Evolutionary conservation across 805 yeast species (phyloP).

Genomic region (Isabelozyma heimii): DNA sequence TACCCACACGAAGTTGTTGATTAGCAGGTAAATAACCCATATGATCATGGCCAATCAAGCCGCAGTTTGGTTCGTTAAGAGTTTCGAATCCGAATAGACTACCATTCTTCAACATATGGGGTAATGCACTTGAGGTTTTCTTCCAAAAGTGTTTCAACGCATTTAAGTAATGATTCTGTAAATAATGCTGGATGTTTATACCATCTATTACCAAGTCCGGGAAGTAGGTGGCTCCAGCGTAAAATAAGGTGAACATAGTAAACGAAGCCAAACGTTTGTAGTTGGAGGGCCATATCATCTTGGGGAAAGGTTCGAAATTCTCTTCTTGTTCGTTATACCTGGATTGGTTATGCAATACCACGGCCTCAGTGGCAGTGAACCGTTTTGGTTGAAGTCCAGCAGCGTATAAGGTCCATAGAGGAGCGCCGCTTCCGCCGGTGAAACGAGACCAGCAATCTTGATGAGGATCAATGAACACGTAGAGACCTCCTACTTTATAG

Average conservation of each 20-base stretch:
- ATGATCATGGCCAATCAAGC: conserved; percentile 64
- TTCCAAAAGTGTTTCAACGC: conserved; percentile 46
- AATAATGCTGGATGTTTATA: conserved; percentile 70
- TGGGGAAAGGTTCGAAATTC: conserved; percentile 53
- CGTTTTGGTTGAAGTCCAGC: conserved; percentile 81
- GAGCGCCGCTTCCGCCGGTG: conserved; percentile 92
- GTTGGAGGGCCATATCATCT: conserved; percentile 93
- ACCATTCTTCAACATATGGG: conserved; percentile 37
- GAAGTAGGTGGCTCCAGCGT: conserved; percentile 72
- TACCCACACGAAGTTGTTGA: conserved; percentile 71
- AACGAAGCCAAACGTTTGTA: conserved; percentile 71
- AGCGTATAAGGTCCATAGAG: conserved; percentile 87
- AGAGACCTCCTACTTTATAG: conserved; percentile 64
- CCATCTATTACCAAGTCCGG: conserved; percentile 75
- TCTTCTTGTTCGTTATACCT: conserved; percentile 33
- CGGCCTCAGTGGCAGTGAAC: conserved; percentile 75
- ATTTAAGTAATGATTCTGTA: conserved; percentile 60
- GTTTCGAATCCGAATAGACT: conserved; percentile 78
- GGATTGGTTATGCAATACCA: conserved; percentile 63
- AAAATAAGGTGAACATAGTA: conserved; percentile 84
- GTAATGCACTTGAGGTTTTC: conserved; percentile 20
- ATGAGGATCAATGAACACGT: conserved; percentile 83
- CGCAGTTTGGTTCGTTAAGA: conserved; percentile 81
- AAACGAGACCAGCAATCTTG: conserved; percentile 94
- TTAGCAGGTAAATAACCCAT: conserved; percentile 52